Evolutionary conservation across 1,284 basidiomycete species (phyloP).

Genomic region (Microbotryum lychnidis-dioicae): DNA sequence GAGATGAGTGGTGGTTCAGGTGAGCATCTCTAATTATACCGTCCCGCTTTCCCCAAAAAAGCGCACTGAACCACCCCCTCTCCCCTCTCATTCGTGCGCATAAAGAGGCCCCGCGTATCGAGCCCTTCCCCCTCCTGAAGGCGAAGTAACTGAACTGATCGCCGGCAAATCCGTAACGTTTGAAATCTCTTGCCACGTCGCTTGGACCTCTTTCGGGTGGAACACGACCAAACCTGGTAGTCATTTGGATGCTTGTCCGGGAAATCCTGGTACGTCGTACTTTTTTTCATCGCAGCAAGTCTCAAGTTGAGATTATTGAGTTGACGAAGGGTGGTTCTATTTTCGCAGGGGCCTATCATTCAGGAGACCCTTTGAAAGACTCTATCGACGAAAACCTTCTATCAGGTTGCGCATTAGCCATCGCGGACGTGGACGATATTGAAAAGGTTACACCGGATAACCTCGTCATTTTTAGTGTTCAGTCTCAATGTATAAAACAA

Average conservation of each 20-base stretch:
- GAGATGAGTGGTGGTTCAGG: constrained; percentile 18
- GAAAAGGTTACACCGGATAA: constrained; percentile 26
- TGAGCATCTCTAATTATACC: background rate
- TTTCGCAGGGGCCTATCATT: constrained; percentile 1
- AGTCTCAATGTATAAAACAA: constrained; percentile 21
- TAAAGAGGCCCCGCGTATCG: constrained; percentile 17
- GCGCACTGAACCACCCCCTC: background rate
- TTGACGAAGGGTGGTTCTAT: background rate
- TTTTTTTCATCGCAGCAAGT: background rate
- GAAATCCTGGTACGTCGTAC: constrained; percentile 3
- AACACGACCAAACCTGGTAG: constrained; percentile 10
- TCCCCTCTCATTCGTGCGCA: background rate
- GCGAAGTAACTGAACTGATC: constrained; percentile 14
- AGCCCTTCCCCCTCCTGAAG: constrained; percentile 2
- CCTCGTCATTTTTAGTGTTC: constrained; percentile 26
- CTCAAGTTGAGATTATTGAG: constrained; percentile 5
- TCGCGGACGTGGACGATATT: constrained; percentile 29
- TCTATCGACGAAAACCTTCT: constrained; percentile 16
- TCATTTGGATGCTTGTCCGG: constrained; percentile 24
- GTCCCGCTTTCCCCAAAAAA: background rate
- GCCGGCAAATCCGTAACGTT: constrained; percentile 21
- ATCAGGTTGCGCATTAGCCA: constrained; percentile 27
- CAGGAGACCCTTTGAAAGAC: constrained; percentile 14
- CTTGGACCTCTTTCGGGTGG: constrained; percentile 22
- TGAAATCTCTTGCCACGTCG: constrained; percentile 20